These are phyloP conservation scores for Trichoderma guizhouense DNA, from an alignment of 2,329 filamentous ascomycete genomes.

Conservation along the genomic window DNA sequence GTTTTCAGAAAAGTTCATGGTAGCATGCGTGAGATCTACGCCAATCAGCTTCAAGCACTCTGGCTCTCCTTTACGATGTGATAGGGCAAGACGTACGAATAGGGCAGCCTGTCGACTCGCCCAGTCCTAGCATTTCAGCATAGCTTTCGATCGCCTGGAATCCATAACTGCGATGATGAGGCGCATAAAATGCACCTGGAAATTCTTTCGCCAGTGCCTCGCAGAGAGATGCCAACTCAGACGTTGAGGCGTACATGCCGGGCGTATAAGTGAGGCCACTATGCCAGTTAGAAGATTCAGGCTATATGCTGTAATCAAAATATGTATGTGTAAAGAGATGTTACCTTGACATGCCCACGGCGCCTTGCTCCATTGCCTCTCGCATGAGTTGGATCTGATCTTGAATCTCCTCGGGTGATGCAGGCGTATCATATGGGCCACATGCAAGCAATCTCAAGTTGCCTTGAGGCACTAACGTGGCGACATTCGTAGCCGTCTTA, in stretches of 20 bases:
- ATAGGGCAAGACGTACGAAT: slow-evolving; percentile 20
- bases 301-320: too few species aligned
- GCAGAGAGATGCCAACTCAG: slow-evolving; percentile 25
- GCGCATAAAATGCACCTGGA: slow-evolving; percentile 25
- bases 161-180: slow-evolving; percentile 28
- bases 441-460: slow-evolving; percentile 26
- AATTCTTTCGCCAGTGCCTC: slow-evolving; percentile 23
- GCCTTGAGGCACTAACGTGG: slow-evolving; percentile 26
- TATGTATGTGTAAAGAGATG: neutral
- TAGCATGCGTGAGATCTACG: slow-evolving; percentile 25
- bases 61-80: neutral
- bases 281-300: neutral
- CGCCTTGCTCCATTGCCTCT: slow-evolving; percentile 24
- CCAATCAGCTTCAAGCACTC: neutral
- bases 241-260: slow-evolving; percentile 28
- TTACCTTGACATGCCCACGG: slow-evolving; percentile 27
- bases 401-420: slow-evolving; percentile 21
- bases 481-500: slow-evolving; percentile 25
- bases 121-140: slow-evolving; percentile 25
- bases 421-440: slow-evolving; percentile 24
- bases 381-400: slow-evolving; percentile 23
- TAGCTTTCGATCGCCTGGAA: slow-evolving; percentile 26
- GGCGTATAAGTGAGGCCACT: slow-evolving; percentile 27
- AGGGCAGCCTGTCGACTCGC: slow-evolving; percentile 25
- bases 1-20: slow-evolving; percentile 26